Evolutionary conservation across 2,329 filamentous ascomycete genomes (phyloP), one percentile per base, ranked within the genome.

Genomic region (Alternaria angustiovoidea): DNA sequence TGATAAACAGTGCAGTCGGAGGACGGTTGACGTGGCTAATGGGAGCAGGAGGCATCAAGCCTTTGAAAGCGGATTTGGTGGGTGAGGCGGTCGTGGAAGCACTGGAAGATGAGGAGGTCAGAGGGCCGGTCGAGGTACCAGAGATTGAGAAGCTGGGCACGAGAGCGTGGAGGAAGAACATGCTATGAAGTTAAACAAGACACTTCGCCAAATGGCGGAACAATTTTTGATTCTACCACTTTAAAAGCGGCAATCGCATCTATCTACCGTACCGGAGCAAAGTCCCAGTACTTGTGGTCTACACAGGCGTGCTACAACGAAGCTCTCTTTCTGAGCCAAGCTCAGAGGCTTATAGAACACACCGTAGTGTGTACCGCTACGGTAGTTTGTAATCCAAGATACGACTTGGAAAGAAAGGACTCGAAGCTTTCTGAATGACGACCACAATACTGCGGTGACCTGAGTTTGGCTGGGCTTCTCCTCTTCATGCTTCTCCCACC

Each of bases 61-160:
- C 95, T 4, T 79, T 97, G 47, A 92, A 93, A 81, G 94, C 90
- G 2, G 94, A 97, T 76, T 78, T 89, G 7, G 94, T 98, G 2
- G 94, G 92, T 1, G 91, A 96, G 77, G 94, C 94, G 0, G 89
- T 96, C 1, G 90, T 98, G 1, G 93, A 98, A 81, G 93, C 92
- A 20, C 83, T 98, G 61, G 87, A 87, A 51, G 91, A 97, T 69
- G 88, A 91, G 41, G 80, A 81, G 0, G 86, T 92, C 0, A 88
- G 85, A 59, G 95, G 95, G 0, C 88, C 89, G 0, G 85, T 98
- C 1, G 93, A 94, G 74, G 87, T 91, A 4, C 84, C 88, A 53
- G 85, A 92, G 77, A 94, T 99, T 66, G 92, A 97, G 77, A 86
- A 88, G 66, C 80, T 98, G 69, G 93, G 92, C 11, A 89, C 86